Evolutionary conservation across 2,329 filamentous ascomycete species (phyloP), one percentile per base, ranked within the genome.

Genomic region (Aschersonia sp.): DNA sequence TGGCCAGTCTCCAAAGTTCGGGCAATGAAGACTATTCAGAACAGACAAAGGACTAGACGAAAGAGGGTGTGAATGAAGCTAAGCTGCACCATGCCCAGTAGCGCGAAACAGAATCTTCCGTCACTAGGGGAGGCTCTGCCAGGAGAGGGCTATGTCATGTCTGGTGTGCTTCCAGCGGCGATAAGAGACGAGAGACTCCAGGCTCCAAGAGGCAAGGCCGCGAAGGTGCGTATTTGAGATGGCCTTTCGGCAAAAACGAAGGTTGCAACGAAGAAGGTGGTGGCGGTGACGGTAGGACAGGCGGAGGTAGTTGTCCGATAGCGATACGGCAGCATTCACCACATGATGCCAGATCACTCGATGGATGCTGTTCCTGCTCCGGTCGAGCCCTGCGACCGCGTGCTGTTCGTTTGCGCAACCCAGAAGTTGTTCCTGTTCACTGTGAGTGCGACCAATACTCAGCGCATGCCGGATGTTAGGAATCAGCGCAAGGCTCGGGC

Each of bases 141-240:
- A 35, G 41, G 35, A 42, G 37, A 47, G 42, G 47, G 41, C 37
- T 44, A 43, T 45, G 37, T 50, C 48, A 49, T 50, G 47, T 50
- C 50, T 51, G 35, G 49, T 43, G 43, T 31, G 31, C 41, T 11
- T n/a, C 11, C 32, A 43, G 39, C 44, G 32, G 47, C 11, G 12
- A 37, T 37, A 37, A 37, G 35, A 37, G 22, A 37, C 12, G 35
- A 37, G 12, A 37, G 35, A 37, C 8, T 12, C 12, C 12, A 12
- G 8, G 12, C 35, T 8, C 35, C 35, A 12, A 12, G 12, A 12
- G 35, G 12, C 35, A 22, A 2, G 2, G 22, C 22, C 22, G 22
- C 22, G 22, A 22, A 22, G 4, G 22, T 22, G 22, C 22, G 22
- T 22, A 22, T 22, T 22, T 22, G 22, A 22, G 22, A 22, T 9